Conservation (phyloP, 768 basidiomycete genomes). For the Lentinus tigrinus region DNA sequence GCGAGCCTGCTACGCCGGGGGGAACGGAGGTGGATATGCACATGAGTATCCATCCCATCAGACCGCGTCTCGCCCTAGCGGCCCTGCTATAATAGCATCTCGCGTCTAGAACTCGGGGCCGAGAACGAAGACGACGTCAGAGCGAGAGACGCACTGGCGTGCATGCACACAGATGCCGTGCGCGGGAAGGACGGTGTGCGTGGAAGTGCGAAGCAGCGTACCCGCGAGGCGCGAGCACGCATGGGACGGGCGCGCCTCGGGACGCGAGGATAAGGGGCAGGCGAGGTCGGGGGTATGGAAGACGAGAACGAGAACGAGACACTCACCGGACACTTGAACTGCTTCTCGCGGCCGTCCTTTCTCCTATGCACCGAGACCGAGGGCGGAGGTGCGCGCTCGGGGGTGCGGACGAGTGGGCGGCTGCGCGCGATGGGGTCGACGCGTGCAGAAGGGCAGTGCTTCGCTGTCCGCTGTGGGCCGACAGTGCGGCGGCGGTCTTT, state of each 20-base stretch:
- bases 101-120: too few relatives aligned
- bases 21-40: too few relatives aligned
- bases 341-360: slow-evolving; percentile 38
- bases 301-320: not conserved
- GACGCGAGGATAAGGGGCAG: not conserved
- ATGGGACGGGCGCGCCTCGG: not conserved
- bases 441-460: slow-evolving; percentile 3
- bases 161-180: too few relatives aligned
- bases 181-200: too few relatives aligned
- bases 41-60: too few relatives aligned
- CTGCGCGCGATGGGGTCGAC: not conserved
- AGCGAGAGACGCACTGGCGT: too few relatives aligned
- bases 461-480: not conserved
- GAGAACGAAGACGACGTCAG: too few relatives aligned
- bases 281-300: not conserved
- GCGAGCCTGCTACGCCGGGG: too few relatives aligned
- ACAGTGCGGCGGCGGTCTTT: not conserved
- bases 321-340: slow-evolving; percentile 50
- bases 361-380: not conserved
- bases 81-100: too few relatives aligned
- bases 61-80: too few relatives aligned
- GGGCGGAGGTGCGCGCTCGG: not conserved
- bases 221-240: too few relatives aligned
- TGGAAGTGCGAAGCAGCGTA: too few relatives aligned
- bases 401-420: slow-evolving; percentile 11